Base-by-base conservation (phyloP, 768 basidiomycete species). In the Dioszegia aurantiaca region DNA sequence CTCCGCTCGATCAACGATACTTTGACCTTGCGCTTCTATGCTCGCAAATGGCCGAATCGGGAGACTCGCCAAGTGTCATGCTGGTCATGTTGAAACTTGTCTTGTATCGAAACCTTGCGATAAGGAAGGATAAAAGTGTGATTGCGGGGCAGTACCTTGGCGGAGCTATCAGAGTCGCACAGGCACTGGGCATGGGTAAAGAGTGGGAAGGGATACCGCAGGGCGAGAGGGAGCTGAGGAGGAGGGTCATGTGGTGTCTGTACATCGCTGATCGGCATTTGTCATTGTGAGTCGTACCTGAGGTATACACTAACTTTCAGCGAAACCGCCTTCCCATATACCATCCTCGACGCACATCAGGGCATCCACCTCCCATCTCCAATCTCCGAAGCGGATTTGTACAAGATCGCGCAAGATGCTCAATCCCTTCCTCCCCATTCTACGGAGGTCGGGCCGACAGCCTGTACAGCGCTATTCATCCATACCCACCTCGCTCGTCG, bases 1-100 rank as follows among this genome's bases (percentile, higher is more conserved):
- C 68, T 10, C 66, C 68, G 1, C 61, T 73, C n/a, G 64, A 73
- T 45, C 66, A 69, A 23, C 60, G 71, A 41, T 73, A 72, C 59
- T 53, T 72, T 26, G 70, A 72, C 36, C 62, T 68, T 23, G 70
- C 70, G 10, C 30, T 72, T 14, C 28, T 69, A 1, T 49, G 67
- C 26, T 52, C 63, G 12, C 63, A 66, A 36, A 46, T 70, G 27
- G 67, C 69, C 14, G 72, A 73, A 28, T 55, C 65, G 40, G 53
- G 61, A 2, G 72, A 73, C 49, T 37, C 61, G 21, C 63, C 69
- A 10, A 61, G 58, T 14, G 55, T 67, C 45, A 73, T 73, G 72
- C 59, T 69, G 36, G 69, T 73, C 52, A 65, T 69, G 61, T 42
- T 64, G 55, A 70, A 73, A 46, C 52, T 73, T 45, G 26, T 40